Evolutionary conservation across 805 yeast species (phyloP).

Genomic region (Kuraishia capsulata): DNA sequence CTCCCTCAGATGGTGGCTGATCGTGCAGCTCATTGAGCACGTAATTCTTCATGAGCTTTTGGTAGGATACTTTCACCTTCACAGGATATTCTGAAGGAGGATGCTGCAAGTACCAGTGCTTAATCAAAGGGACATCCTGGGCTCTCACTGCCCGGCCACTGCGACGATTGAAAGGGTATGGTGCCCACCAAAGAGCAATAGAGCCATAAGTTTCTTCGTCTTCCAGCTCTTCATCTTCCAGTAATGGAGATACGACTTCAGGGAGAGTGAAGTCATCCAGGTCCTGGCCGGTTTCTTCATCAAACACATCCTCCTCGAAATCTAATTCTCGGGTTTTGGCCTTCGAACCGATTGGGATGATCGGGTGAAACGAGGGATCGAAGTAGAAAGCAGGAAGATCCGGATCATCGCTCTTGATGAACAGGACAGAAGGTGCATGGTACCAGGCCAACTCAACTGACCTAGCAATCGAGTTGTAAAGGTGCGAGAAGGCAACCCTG

Average conservation of each 20-base stretch:
- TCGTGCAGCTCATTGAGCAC: conserved; percentile 66
- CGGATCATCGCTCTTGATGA: conserved; percentile 35
- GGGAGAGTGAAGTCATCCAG: conserved; percentile 32
- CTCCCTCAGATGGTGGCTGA: conserved; percentile 27
- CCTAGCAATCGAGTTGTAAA: conserved; percentile 72
- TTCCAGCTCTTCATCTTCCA: conserved; percentile 33
- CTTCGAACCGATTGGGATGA: conserved; percentile 19
- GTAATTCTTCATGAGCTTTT: conserved; percentile 69
- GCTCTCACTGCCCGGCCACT: conserved; percentile 71
- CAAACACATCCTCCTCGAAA: conserved; percentile 9
- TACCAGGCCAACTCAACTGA: conserved; percentile 56
- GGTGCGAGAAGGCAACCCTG: conserved; percentile 75
- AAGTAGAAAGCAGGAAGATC: conserved; percentile 49
- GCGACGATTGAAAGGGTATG: conserved; percentile 74
- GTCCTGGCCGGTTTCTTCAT: conserved; percentile 22
- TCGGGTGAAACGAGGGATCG: conserved; percentile 47
- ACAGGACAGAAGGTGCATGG: conserved; percentile 51
- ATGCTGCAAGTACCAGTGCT: conserved; percentile 74
- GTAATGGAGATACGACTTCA: conserved; percentile 37
- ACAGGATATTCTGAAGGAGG: conserved; percentile 48
- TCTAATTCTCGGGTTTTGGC: conserved; percentile 9
- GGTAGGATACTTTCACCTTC: conserved; percentile 82
- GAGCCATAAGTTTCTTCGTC: conserved; percentile 47
- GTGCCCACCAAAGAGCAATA: conserved; percentile 66
- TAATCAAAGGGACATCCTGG: conserved; percentile 80